These are phyloP conservation scores for Penicillium sp. DNA, from an alignment of 2,329 filamentous ascomycete species.

Conservation along the genomic window DNA sequence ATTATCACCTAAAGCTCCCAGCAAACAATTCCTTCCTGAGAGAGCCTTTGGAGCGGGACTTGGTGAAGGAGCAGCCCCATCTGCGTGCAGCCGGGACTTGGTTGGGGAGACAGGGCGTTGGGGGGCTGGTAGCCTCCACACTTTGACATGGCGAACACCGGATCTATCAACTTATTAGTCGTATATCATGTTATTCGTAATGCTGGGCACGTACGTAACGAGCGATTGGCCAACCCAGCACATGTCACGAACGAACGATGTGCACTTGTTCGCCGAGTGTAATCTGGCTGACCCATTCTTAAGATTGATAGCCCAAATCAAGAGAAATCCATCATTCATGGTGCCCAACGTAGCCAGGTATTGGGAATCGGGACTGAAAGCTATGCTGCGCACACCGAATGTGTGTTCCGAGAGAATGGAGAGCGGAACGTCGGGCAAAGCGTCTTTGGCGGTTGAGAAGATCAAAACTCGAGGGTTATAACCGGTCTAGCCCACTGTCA, in stretches of 20 bases:
- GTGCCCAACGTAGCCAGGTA: slow-evolving; percentile 86
- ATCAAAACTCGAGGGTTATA: slow-evolving; percentile 89
- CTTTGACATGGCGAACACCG: slow-evolving; percentile 87
- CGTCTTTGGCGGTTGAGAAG: slow-evolving; percentile 75
- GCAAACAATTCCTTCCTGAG: slow-evolving; percentile 80
- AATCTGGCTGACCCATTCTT: slow-evolving; percentile 76
- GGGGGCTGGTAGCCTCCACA: slow-evolving; percentile 80
- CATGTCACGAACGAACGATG: slow-evolving; percentile 80
- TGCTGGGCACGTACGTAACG: slow-evolving; percentile 59
- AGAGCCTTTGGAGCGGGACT: slow-evolving; percentile 65
- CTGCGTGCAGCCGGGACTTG: slow-evolving; percentile 58
- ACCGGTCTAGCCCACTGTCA: slow-evolving; percentile 63
- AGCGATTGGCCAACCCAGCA: slow-evolving; percentile 83
- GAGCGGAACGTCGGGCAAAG: slow-evolving; percentile 75
- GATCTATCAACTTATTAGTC: slow-evolving; percentile 40
- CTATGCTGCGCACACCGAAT: slow-evolving; percentile 82
- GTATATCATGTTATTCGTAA: neutral
- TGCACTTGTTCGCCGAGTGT: slow-evolving; percentile 88
- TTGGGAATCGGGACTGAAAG: slow-evolving; percentile 83
- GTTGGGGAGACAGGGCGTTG: slow-evolving; percentile 57
- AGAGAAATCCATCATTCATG: slow-evolving; percentile 89
- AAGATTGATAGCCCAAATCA: slow-evolving; percentile 84
- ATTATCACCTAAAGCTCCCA: slow-evolving; percentile 77
- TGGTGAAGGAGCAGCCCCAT: slow-evolving; percentile 32
- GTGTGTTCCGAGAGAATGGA: slow-evolving; percentile 86